A percentile compares a stretch with the other conserved stretches of the same genome.
These are phyloP conservation scores for Aphanomyces cochlioides DNA, from an alignment of 352 stramenopile genomes.

Conservation along the genomic window DNA sequence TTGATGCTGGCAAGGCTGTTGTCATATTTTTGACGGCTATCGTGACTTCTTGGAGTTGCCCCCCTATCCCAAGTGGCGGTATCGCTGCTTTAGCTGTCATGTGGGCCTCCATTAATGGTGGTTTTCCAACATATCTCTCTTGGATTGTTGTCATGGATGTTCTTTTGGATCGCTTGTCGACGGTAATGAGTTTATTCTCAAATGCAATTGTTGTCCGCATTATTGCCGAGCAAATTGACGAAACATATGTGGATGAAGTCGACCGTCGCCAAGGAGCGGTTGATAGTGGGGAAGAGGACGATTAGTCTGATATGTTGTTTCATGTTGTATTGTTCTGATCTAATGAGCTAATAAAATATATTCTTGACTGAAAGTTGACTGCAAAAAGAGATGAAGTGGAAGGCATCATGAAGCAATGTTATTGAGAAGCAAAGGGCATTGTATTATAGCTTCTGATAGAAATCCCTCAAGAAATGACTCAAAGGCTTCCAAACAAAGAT, in stretches of 20 bases:
- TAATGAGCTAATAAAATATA: too few species aligned
- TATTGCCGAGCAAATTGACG: slow-evolving; percentile 69
- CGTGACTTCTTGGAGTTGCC: slow-evolving; percentile 24
- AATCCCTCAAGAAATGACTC: too few species aligned
- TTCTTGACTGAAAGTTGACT: too few species aligned
- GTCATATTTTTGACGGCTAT: slow-evolving; percentile 9
- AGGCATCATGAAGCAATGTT: too few species aligned
- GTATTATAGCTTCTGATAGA: too few species aligned
- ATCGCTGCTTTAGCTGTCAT: neutral
- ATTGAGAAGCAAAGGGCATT: too few species aligned
- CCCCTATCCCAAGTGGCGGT: slow-evolving; percentile 13
- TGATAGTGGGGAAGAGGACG: too few species aligned
- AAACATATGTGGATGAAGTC: slow-evolving; percentile 41
- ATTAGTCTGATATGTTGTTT: too few species aligned
- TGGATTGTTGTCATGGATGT: slow-evolving; percentile 63
- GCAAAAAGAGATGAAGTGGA: too few species aligned
- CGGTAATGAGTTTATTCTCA: slow-evolving; percentile 63
- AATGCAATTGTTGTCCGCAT: slow-evolving; percentile 71
- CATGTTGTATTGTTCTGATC: too few species aligned
- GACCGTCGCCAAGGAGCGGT: neutral
- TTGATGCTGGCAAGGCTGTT: neutral
- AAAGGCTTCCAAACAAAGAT: too few species aligned
- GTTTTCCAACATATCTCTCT: neutral
- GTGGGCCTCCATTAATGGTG: neutral
- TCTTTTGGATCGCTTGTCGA: slow-evolving; percentile 68